Percentiles rank a stretch among this genome's conserved stretches.
These are phyloP conservation scores for Sporothrix sp. DNA, from an alignment of 2,329 filamentous ascomycete genomes.

Conservation along the genomic window DNA sequence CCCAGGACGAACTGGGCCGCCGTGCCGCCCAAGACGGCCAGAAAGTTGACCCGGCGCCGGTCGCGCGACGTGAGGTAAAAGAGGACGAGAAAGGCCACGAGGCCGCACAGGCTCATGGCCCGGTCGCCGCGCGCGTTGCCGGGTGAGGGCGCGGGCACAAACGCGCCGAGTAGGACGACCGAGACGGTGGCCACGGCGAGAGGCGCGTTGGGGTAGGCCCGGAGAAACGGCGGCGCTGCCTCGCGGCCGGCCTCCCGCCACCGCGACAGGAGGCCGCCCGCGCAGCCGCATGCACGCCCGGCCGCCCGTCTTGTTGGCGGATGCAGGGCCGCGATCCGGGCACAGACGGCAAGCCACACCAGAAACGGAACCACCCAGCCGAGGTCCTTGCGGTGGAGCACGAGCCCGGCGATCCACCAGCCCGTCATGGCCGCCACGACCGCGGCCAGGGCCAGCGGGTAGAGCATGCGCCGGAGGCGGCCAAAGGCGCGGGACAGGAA, in stretches of 20 bases:
- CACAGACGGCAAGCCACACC: conserved; percentile 62
- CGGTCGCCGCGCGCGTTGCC: conserved; percentile 76
- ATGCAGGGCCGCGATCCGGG: conserved; percentile 60
- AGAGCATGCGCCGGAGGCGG: neutral
- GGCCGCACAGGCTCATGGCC: conserved; percentile 69
- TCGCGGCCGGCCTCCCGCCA: neutral
- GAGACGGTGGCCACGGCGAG: conserved; percentile 51
- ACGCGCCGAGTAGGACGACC: conserved; percentile 68
- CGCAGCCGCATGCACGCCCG: neutral
- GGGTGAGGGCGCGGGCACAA: conserved; percentile 58
- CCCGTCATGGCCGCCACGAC: conserved; percentile 18
- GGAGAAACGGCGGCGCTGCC: neutral
- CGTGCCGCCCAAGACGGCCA: conserved; percentile 82
- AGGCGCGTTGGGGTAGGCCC: neutral
- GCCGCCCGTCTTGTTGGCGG: neutral
- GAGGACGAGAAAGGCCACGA: conserved; percentile 56
- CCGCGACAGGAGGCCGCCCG: neutral
- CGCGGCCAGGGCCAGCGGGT: neutral
- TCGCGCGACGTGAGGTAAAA: conserved; percentile 66
- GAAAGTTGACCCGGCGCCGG: conserved; percentile 56
- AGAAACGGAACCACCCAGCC: conserved; percentile 83
- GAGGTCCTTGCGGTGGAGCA: conserved; percentile 56
- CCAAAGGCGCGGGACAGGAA: neutral
- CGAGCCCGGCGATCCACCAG: conserved; percentile 32
- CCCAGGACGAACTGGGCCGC: conserved; percentile 79